These are phyloP conservation scores for Fusarium globosum DNA, from an alignment of 2,329 filamentous ascomycete species.

Conservation along the genomic window DNA sequence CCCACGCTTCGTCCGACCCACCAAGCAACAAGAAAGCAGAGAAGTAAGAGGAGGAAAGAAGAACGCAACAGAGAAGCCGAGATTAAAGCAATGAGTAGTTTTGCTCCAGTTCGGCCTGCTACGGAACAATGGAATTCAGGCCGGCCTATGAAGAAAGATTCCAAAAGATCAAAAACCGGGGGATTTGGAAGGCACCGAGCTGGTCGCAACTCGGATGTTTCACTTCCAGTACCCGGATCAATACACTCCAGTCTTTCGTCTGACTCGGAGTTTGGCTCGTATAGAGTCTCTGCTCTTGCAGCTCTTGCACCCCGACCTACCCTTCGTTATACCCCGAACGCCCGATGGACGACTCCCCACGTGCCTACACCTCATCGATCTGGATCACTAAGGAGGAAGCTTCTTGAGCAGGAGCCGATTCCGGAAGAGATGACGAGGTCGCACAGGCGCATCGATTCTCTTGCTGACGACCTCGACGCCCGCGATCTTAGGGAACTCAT, in stretches of 20 bases:
- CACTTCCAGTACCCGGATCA: constrained; percentile 78
- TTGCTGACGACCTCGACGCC: constrained; percentile 88
- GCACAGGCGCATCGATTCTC: constrained; percentile 72
- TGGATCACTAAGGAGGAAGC: constrained; percentile 63
- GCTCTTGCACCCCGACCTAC: constrained; percentile 88
- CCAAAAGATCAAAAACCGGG: constrained; percentile 71
- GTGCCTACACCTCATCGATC: constrained; percentile 59
- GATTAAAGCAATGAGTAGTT: constrained; percentile 84
- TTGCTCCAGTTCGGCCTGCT: constrained; percentile 72
- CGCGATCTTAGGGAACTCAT: constrained; percentile 87
- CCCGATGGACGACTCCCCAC: constrained; percentile 64
- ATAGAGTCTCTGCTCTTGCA: constrained; percentile 82
- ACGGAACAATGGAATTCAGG: constrained; percentile 70
- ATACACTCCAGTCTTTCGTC: constrained; percentile 82
- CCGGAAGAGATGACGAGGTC: constrained; percentile 70
- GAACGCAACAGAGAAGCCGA: constrained; percentile 86
- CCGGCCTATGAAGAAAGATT: constrained; percentile 70
- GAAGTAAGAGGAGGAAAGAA: constrained; percentile 79
- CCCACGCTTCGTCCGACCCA: constrained; percentile 71
- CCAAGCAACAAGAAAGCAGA: constrained; percentile 71
- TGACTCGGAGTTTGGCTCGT: constrained; percentile 76
- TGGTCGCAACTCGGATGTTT: constrained; percentile 76
- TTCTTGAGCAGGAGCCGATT: constrained; percentile 63
- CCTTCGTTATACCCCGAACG: constrained; percentile 76
- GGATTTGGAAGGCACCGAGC: constrained; percentile 64